Base-by-base conservation (phyloP, 2,329 filamentous ascomycete genomes). In the Shiraia bambusicola region DNA sequence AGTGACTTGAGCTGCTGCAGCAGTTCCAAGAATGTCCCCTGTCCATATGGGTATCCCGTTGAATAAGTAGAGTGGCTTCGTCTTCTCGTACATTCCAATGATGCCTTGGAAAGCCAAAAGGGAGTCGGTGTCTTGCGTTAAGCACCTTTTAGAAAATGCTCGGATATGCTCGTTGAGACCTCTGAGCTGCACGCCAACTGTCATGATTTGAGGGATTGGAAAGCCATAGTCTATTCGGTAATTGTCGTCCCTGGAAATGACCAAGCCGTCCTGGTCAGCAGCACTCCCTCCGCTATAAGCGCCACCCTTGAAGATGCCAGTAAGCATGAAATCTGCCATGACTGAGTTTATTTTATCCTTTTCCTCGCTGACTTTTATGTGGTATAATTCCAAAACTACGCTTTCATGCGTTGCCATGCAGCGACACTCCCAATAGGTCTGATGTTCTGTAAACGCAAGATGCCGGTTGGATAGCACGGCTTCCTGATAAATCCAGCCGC, bases 401-500 rank as follows among this genome's bases (percentile, higher is more conserved):
- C 37, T 43, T 33, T 52, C 44, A 9, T 45, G 26, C 6, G 32
- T 27, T 13, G 37, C 34, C 40, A 47, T 47, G 24, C 34, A 30
- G 12, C 19, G 33, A 24, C 49, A 46, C 26, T 49, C 38, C 34
- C 47, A 49, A 24, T 49, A 49, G 3, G 34, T 28, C 27, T 52
- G 49, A 10, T 40, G 25, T 7, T 52, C 42, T 10, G 49, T 52
- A 26, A 53, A 51, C 11, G 41, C 31, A 2, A 53, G 32, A 4
- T 30, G 28, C 11, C 50, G 40, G 3, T 47, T 40, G 5, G 44
- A 43, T 8, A 53, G 39, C 2, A 50, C 30, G 2, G 35, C 36
- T 44, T 53, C 50, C 38, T 53, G 50, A 22, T 37, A 53, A 4
- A 44, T 50, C 49, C 46, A 52, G 22, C 43, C 40, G 15, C 40